A percentile compares a stretch with the other conserved stretches of the same genome.
phyloP scores from a whole-genome alignment of 192 early-diverging fungal genomes.

The Chytriomyces hyalinus region DNA sequence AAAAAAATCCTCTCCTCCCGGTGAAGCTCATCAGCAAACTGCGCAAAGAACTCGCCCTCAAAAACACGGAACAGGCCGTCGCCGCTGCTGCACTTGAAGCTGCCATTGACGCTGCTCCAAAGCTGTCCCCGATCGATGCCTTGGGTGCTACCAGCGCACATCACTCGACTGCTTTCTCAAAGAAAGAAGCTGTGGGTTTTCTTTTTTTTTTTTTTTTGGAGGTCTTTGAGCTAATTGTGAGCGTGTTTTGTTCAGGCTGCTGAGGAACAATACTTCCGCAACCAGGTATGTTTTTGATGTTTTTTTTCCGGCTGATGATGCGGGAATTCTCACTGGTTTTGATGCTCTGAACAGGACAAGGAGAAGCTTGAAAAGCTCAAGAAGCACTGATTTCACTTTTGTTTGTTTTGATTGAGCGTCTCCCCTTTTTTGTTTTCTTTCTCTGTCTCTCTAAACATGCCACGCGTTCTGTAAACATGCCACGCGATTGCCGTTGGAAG shows the following conservation, averaged over 20 bases:
- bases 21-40: slow-evolving; percentile 25
- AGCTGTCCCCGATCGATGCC: slow-evolving; percentile 26
- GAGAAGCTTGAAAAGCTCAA: slow-evolving; percentile 32
- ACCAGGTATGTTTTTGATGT: not conserved
- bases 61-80: slow-evolving; percentile 22
- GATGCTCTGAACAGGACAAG: slow-evolving; percentile 24
- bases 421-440: too few relatives aligned
- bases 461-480: too few relatives aligned
- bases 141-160: not conserved
- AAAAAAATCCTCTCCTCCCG: too few relatives aligned
- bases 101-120: slow-evolving; percentile 27
- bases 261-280: slow-evolving; percentile 31
- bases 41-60: slow-evolving; percentile 21
- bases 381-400: slow-evolving; percentile 14
- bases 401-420: too few relatives aligned
- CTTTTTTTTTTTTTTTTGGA: not conserved
- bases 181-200: slow-evolving; percentile 24
- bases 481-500: too few relatives aligned
- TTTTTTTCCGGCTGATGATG: not conserved
- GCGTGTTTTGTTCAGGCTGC: slow-evolving; percentile 1
- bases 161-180: not conserved
- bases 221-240: not conserved
- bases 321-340: not conserved
- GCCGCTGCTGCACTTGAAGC: slow-evolving; percentile 30
- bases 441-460: too few relatives aligned